Percentiles rank a stretch among this genome's conserved stretches.
These are phyloP conservation scores for Tranzscheliella williamsii DNA, from an alignment of 1,284 basidiomycete genomes.

Conservation along the genomic window DNA sequence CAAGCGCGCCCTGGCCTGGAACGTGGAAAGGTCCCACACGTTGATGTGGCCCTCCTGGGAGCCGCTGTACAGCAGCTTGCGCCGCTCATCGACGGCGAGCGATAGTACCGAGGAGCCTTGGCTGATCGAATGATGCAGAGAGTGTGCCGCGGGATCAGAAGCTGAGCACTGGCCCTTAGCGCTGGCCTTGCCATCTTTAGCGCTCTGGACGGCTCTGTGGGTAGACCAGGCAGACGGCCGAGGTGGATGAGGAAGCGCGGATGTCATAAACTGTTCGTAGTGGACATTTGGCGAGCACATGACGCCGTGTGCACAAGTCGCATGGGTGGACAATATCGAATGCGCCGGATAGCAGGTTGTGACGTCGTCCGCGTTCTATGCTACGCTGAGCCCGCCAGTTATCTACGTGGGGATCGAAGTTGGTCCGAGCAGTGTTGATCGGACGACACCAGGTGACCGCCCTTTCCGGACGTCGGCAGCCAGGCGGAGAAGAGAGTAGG, in stretches of 20 bases:
- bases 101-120: slow-evolving; percentile 46
- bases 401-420: no score
- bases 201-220: slow-evolving; percentile 4
- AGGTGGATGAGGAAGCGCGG: no score
- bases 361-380: no score
- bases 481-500: no score
- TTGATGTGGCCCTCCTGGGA: slow-evolving; percentile 43
- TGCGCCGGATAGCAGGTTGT: no score
- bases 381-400: no score
- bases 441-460: no score
- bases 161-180: not conserved
- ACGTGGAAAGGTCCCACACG: slow-evolving; percentile 48
- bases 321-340: no score
- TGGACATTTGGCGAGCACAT: slow-evolving; percentile 50
- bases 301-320: no score
- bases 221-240: no score
- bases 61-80: slow-evolving; percentile 42
- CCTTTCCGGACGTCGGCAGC: no score
- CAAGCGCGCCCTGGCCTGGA: slow-evolving; percentile 26
- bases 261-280: slow-evolving; percentile 18
- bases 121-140: slow-evolving; percentile 41
- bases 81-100: slow-evolving; percentile 44
- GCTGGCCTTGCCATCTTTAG: slow-evolving; percentile 5
- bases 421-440: no score
- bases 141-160: not conserved